phyloP scores from a whole-genome alignment of 306 rosid genomes.

The Cicer pinnatifidum region DNA sequence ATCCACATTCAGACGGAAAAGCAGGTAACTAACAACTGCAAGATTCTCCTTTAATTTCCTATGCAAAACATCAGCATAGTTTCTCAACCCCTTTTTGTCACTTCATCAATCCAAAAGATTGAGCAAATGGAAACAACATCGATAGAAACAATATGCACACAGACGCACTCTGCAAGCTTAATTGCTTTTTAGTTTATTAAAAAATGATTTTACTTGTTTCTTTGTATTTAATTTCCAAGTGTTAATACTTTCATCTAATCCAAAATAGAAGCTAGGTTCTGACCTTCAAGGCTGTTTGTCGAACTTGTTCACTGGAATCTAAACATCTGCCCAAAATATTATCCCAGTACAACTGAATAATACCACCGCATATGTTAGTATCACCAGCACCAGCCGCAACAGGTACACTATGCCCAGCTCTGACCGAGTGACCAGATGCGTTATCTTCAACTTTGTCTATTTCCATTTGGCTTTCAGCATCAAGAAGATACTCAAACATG shows the following conservation, averaged over 20 bases:
- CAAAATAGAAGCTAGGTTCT: slow-evolving; percentile 45
- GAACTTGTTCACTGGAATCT: slow-evolving; percentile 80
- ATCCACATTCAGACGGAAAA: slow-evolving; percentile 13
- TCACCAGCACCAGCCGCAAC: slow-evolving; percentile 99
- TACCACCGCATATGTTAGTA: slow-evolving; percentile 98
- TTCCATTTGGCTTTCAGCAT: slow-evolving; percentile 92
- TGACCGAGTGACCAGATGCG: slow-evolving; percentile 54
- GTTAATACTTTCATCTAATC: slow-evolving; percentile 9
- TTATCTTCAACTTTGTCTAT: slow-evolving; percentile 56
- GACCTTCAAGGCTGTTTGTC: slow-evolving; percentile 87
- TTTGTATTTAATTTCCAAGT: slow-evolving; percentile 29
- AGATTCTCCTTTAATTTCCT: slow-evolving; percentile 20
- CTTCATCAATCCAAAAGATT: slow-evolving; percentile 35
- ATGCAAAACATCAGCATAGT: slow-evolving; percentile 33
- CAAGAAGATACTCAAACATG: slow-evolving; percentile 87
- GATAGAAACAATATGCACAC: background rate
- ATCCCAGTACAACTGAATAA: slow-evolving; percentile 94
- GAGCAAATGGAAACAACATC: background rate
- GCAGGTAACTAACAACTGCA: background rate
- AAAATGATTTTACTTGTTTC: slow-evolving; percentile 3
- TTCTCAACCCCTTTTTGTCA: slow-evolving; percentile 18
- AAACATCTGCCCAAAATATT: slow-evolving; percentile 78
- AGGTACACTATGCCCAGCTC: slow-evolving; percentile 77
- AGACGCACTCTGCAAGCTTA: background rate
- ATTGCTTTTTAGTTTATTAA: slow-evolving; percentile 21